These are phyloP conservation scores for Austroboletus niveus DNA, from an alignment of 1,284 basidiomycete species.

Conservation along the genomic window DNA sequence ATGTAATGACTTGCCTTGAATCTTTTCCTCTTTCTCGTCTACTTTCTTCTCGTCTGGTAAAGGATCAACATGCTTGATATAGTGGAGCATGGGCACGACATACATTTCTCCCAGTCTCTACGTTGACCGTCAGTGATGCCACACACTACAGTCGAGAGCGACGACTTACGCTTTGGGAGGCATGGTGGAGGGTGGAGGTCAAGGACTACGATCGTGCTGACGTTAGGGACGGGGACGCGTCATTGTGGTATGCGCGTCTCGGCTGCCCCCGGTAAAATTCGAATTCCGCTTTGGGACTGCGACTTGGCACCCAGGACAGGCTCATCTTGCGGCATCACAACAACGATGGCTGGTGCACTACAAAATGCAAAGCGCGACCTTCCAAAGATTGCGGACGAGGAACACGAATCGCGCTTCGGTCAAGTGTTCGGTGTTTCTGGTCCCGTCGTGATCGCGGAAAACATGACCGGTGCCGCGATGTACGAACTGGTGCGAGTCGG, in stretches of 20 bases:
- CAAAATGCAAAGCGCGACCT: conserved; percentile 87
- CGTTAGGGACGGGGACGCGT: conserved; percentile 29
- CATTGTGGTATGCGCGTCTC: conserved; percentile 29
- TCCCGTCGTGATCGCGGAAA: conserved; percentile 95
- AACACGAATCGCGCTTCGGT: conserved; percentile 85
- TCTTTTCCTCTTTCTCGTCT: conserved; percentile 89
- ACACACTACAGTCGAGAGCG: conserved; percentile 1
- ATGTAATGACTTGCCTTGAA: conserved; percentile 62
- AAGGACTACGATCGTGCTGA: conserved; percentile 14
- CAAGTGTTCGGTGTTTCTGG: conserved; percentile 94
- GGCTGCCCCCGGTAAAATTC: conserved; percentile 28
- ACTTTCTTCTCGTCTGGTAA: conserved; percentile 74
- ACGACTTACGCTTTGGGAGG: conserved; percentile 74
- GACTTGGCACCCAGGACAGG: background rate
- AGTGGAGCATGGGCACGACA: conserved; percentile 23
- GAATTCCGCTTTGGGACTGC: conserved; percentile 31
- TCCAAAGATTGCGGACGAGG: conserved; percentile 85
- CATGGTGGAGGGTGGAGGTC: conserved; percentile 50
- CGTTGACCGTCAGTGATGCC: conserved; percentile 5
- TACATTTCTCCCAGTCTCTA: conserved; percentile 98
- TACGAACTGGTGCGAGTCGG: conserved; percentile 96
- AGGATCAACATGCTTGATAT: conserved; percentile 8
- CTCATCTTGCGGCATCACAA: conserved; percentile 5
- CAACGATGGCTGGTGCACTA: conserved; percentile 84
- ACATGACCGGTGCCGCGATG: conserved; percentile 96